Base-by-base conservation (phyloP, 2,329 filamentous ascomycete species). In the Hypoxylon sp. region DNA sequence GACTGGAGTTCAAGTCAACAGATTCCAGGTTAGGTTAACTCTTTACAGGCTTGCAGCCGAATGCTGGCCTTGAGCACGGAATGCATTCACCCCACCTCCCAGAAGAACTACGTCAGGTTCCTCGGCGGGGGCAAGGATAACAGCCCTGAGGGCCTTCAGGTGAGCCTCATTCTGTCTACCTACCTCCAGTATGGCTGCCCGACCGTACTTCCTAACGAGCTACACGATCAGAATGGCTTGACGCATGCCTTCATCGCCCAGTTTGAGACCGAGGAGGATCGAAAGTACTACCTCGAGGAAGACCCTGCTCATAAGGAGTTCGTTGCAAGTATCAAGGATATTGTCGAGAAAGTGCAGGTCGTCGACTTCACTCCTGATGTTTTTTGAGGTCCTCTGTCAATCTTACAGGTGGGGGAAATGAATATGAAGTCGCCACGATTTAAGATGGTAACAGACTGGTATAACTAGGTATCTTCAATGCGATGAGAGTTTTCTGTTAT, bases 221-320 rank as follows among this genome's bases (percentile, higher is more conserved):
- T 52, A 17, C 34, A 41, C 20, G 13, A n/a, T 60, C 59, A 87
- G 89, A 80, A 82, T 46, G 88, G 83, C 0, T 84, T 88, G 32
- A 87, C 87, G 1, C 89, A 92, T 71, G 87, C 81, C 0, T 91
- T 91, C 68, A 82, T 92, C 1, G 82, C 85, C 24, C 84, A 90
- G 69, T 92, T 92, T 62, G 81, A 83, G 3, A 89, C 75, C 47
- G 80, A 81, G 28, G 84, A 86, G 64, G 89, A 92, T 70, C 79
- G 89, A 56, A 84, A 87, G 65, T 92, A 91, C 71, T 92, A 92
- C 71, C 73, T 89, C 2, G 74, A 83, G 48, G 79, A 84, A 22
- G 89, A 92, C 68, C 88, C 88, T 0, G 82, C 78, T 28, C 89
- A 92, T 75, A 75, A 80, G 54, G 83, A 76, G 0, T 91, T 91